Percentiles rank a stretch among this genome's conserved stretches.
Conservation (phyloP, 495 filamentous ascomycete genomes). For the Podospora tetraspora region DNA sequence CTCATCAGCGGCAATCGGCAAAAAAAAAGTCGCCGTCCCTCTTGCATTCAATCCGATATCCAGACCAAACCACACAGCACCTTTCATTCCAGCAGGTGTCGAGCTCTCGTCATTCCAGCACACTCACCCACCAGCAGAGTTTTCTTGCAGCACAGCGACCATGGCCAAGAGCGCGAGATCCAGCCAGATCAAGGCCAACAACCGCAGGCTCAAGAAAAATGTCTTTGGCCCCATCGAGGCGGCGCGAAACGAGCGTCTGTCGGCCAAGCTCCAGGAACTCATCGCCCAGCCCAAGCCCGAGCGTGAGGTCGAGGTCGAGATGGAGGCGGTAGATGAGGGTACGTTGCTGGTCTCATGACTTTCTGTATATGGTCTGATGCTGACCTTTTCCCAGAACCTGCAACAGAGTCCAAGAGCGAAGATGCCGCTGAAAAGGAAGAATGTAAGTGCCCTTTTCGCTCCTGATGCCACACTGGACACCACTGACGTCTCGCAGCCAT, state of each 20-base stretch:
- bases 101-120: not conserved
- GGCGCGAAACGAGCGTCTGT: slow-evolving; percentile 70
- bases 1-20: not conserved
- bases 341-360: not conserved
- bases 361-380: not conserved
- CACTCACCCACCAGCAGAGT: not conserved
- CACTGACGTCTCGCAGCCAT: slow-evolving; percentile 34
- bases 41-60: not conserved
- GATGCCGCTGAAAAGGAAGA: slow-evolving; percentile 24
- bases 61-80: not conserved
- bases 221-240: slow-evolving; percentile 75
- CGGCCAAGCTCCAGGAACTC: slow-evolving; percentile 72
- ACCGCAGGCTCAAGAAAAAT: slow-evolving; percentile 63
- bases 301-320: slow-evolving; percentile 38
- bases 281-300: slow-evolving; percentile 59
- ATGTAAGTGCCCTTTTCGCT: slow-evolving; percentile 26
- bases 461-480: not conserved
- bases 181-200: slow-evolving; percentile 71
- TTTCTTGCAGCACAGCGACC: slow-evolving; percentile 19
- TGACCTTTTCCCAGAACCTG: slow-evolving; percentile 10
- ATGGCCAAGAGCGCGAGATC: slow-evolving; percentile 84
- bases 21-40: not conserved
- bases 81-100: not conserved
- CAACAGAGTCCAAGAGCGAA: slow-evolving; percentile 18
- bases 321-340: slow-evolving; percentile 24